Percentiles rank a stretch among this genome's conserved stretches.
Conservation (phyloP, 2,329 filamentous ascomycete genomes). For the Seiridium cupressi region DNA sequence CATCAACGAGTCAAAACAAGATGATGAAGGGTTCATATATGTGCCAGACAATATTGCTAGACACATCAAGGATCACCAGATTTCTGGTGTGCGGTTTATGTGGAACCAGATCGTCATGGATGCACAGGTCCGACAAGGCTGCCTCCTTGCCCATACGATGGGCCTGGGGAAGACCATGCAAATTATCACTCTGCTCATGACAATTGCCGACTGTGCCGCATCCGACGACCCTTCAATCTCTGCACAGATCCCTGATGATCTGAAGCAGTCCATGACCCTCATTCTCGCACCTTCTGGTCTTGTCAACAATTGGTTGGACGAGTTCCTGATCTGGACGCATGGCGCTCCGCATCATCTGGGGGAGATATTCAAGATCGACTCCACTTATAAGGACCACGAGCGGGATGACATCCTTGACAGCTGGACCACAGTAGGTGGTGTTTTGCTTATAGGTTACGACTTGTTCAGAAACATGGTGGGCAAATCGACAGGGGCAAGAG, state of each 20-base stretch:
- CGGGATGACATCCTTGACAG: constrained; percentile 45
- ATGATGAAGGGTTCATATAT: constrained; percentile 60
- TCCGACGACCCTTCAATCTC: constrained; percentile 57
- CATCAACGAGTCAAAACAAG: constrained; percentile 65
- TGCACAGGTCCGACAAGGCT: constrained; percentile 62
- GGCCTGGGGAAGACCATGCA: constrained; percentile 93
- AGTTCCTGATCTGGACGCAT: constrained; percentile 70
- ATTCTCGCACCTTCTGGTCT: constrained; percentile 75
- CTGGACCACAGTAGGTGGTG: constrained; percentile 67
- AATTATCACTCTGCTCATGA: constrained; percentile 77
- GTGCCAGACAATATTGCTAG: constrained; percentile 62
- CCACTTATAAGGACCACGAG: constrained; percentile 28
- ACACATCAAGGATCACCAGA: constrained; percentile 75
- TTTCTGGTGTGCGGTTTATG: constrained; percentile 80
- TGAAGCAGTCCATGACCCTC: constrained; percentile 64
- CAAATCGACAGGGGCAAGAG: constrained; percentile 29
- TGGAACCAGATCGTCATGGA: constrained; percentile 78
- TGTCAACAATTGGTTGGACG: constrained; percentile 80
- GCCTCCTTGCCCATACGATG: constrained; percentile 86
- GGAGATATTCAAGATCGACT: constrained; percentile 52
- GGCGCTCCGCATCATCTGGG: constrained; percentile 47
- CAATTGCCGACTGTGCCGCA: constrained; percentile 63
- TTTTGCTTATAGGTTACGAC: constrained; percentile 74
- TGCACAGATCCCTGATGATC: constrained; percentile 65
- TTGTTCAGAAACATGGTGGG: constrained; percentile 53